Evolutionary conservation across 805 yeast species (phyloP), one percentile per base, ranked within the genome.

Genomic region (Lachancea thermotolerans): DNA sequence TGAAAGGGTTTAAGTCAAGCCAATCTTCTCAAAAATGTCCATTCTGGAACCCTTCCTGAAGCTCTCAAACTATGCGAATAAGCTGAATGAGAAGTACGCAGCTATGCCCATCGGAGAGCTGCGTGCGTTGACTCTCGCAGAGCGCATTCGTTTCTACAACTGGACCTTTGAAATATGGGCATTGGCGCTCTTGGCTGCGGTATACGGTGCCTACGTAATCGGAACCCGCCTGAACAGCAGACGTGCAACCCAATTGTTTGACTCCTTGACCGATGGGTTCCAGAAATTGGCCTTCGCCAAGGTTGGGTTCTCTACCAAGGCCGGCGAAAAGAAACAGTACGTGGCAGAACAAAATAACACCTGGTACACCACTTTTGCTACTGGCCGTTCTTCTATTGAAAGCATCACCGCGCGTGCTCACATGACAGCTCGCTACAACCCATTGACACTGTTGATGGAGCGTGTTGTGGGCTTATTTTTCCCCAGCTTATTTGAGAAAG

Each of bases 301-400:
- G 61, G 90, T 83, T 48, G 68, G 67, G 9, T 60, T 65, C 40
- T 51, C 57, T 43, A 53, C 52, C 28, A 51, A 44, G 30, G 50
- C 55, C 25, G 54, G 54, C 10, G 39, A 54, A 10, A 52, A 49
- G 38, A 39, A 48, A 36, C 50, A 51, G 15, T 87, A 66, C 64
- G 66, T 73, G 12, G 59, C 55, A 25, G 60, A 62, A 41, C 57
- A 58, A 18, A 49, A 55, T 46, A 58, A 60, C 42, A 59, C 66
- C 11, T 58, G 67, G 64, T 67, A 57, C 46, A 75, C 71, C 10
- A 71, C 85, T 32, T 93, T 87, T 62, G 95, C 96, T 36, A 77
- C 95, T 46, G 99, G 99, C 50, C 81, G 99, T 65, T 70, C 78
- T 48, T 82, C 87, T 63, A 74, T 93, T 49, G 79, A 79, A 49